Evolutionary conservation across 345 rosid species (phyloP), one percentile per base, ranked within the genome.

Genomic region (Camelina hispida): DNA sequence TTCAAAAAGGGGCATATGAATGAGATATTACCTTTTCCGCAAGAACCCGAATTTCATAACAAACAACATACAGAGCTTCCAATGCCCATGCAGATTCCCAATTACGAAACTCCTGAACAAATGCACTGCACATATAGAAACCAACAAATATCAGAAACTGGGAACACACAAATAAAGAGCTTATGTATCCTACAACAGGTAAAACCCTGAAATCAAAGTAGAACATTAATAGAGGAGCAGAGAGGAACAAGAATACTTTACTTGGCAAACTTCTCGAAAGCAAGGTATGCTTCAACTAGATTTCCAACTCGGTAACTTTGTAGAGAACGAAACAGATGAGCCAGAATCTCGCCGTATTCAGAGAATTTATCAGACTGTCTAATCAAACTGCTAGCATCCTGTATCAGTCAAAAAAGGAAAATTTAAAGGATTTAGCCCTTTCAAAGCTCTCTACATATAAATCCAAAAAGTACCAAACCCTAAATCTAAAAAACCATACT

Each of bases 81-180:
- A 95, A 79, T 10, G 99, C 99, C 98, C 97, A 93, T 2, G 97
- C 86, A 0, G 98, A 93, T 69, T 95, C 98, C 98, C 99, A 95
- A 78, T 90, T 95, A 77, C 99, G 85, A 79, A 95, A 95, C 88
- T 95, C 99, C 87, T 93, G 99, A 79, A 89, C 73, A 67, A 95
- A 93, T 58, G 97, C 96, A 68, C 98, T 93, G 83, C 76, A 64
- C 43, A 72, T 43, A 66, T 25, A 68, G 38, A 73, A 62, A 43
- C 47, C 54, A 61, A 42, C n/a, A 40, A 58, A 25, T 8, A 78
- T 52, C 37, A 66, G 40, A 57, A 6, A 60, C 6, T 20, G 12
- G 13, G 18, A 58, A 40, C 16, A 57, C 34, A 20, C 6, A 30
- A 50, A 22, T 4, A 56, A n/a, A 13, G 3, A 28, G 56, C 55